Conservation (phyloP, 2,329 filamentous ascomycete species). For the Zalaria sp. region DNA sequence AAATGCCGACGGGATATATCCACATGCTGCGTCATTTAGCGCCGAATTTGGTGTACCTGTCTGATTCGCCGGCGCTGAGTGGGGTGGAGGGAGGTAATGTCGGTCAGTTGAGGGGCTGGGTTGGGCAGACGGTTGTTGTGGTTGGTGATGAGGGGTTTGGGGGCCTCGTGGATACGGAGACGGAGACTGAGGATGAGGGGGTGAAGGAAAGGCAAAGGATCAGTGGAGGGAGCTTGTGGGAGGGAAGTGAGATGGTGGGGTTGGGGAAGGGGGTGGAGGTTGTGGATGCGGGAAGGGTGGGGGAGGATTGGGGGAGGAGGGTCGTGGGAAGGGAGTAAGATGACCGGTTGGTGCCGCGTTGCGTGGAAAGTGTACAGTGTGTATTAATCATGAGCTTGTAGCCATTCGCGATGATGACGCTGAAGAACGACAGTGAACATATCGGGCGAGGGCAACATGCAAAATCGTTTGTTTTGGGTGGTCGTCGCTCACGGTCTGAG, state of each 20-base stretch:
- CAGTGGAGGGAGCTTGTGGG: slow-evolving; percentile 34
- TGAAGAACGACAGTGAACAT: too few relatives aligned
- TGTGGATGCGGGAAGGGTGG: slow-evolving; percentile 66
- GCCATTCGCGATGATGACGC: too few relatives aligned
- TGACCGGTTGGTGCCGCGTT: background rate
- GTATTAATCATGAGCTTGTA: background rate
- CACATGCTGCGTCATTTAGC: slow-evolving; percentile 77
- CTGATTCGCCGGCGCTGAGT: slow-evolving; percentile 57
- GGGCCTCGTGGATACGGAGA: slow-evolving; percentile 69
- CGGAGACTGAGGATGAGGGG: slow-evolving; percentile 46
- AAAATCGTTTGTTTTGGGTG: too few relatives aligned
- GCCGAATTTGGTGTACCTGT: slow-evolving; percentile 76
- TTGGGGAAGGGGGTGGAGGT: slow-evolving; percentile 78
- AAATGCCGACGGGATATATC: slow-evolving; percentile 64
- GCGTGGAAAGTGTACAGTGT: slow-evolving; percentile 9
- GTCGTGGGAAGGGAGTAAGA: slow-evolving; percentile 44
- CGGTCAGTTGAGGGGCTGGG: slow-evolving; percentile 50
- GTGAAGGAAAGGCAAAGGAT: slow-evolving; percentile 21
- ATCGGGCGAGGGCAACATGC: too few relatives aligned
- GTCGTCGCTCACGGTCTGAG: too few relatives aligned
- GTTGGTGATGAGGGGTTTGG: slow-evolving; percentile 60
- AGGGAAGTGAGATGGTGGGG: slow-evolving; percentile 66
- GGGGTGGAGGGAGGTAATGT: slow-evolving; percentile 62
- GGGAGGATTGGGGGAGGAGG: slow-evolving; percentile 76
- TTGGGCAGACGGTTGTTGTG: slow-evolving; percentile 46